Evolutionary conservation across 352 stramenopile genomes (phyloP).

Genomic region (Pythium phragmiticola): DNA sequence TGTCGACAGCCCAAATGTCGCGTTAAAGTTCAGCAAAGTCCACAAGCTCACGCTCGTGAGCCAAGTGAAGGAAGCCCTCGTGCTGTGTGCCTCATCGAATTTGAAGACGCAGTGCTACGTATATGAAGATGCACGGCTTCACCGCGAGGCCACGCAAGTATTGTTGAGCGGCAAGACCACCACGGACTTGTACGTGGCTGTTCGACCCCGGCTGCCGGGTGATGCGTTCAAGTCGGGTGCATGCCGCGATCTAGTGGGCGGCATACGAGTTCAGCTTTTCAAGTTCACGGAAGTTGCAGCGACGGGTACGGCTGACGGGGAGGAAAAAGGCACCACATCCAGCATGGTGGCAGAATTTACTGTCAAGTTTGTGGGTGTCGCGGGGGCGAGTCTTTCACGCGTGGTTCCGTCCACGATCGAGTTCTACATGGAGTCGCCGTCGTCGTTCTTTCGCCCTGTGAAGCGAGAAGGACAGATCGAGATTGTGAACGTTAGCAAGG

Average conservation of each 20-base stretch:
- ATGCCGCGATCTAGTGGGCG: slow-evolving; percentile 77
- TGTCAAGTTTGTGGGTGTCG: slow-evolving; percentile 85
- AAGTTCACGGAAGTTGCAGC: slow-evolving; percentile 15
- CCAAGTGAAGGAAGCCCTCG: slow-evolving; percentile 70
- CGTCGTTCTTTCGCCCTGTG: slow-evolving; percentile 6
- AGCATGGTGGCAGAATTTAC: slow-evolving; percentile 86
- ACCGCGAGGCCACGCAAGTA: slow-evolving; percentile 75
- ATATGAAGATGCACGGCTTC: slow-evolving; percentile 70
- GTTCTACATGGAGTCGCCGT: slow-evolving; percentile 77
- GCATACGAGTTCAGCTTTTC: slow-evolving; percentile 87
- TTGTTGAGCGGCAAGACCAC: slow-evolving; percentile 59
- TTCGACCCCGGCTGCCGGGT: slow-evolving; percentile 72
- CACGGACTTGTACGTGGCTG: slow-evolving; percentile 76
- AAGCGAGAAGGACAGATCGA: slow-evolving; percentile 72
- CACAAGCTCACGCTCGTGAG: slow-evolving; percentile 82
- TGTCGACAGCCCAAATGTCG: slow-evolving; percentile 70
- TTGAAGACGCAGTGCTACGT: slow-evolving; percentile 90
- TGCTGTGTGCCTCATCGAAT: slow-evolving; percentile 83
- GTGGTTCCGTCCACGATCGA: slow-evolving; percentile 67
- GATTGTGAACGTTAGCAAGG: slow-evolving; percentile 80
- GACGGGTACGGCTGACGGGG: slow-evolving; percentile 19
- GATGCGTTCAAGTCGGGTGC: slow-evolving; percentile 82
- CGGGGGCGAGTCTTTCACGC: slow-evolving; percentile 72
- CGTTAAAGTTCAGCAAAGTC: slow-evolving; percentile 84
- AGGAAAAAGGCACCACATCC: slow-evolving; percentile 41